Evolutionary conservation across 1,139 yeast genomes (phyloP).

Genomic region (Diutina scorzettiae): DNA sequence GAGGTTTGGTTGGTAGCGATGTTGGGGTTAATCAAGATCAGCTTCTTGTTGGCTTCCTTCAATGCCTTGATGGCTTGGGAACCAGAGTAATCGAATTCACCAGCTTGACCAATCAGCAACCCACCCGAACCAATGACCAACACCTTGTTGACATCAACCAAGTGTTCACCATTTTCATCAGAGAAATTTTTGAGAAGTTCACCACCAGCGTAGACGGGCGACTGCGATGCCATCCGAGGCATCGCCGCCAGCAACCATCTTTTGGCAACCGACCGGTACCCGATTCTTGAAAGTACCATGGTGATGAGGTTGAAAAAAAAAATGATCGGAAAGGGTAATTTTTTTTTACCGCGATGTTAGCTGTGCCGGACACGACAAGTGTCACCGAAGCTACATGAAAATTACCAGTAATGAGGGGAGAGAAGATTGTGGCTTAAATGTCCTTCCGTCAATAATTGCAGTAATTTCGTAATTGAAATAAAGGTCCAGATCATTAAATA

Average conservation of each 20-base stretch:
- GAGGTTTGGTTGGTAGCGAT: conserved; percentile 98
- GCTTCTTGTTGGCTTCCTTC: conserved; percentile 75
- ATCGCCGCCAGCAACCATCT: conserved; percentile 3
- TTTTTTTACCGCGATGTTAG: conserved; percentile 13
- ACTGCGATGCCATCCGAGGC: conserved; percentile 5
- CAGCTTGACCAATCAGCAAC: conserved; percentile 96
- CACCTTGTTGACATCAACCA: conserved; percentile 82
- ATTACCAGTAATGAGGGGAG: no score
- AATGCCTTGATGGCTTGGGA: conserved; percentile 96
- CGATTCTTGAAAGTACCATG: conserved; percentile 7
- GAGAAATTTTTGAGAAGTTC: conserved; percentile 35
- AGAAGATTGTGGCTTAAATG: no score
- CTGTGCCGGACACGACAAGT: not conserved
- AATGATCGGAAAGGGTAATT: conserved; percentile 13
- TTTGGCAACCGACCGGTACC: conserved; percentile 8
- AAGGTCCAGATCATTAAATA: no score
- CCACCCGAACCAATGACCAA: conserved; percentile 97
- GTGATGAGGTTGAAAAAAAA: conserved; percentile 6
- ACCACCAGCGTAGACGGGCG: conserved; percentile 40
- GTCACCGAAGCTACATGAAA: no score
- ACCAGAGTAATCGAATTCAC: conserved; percentile 97
- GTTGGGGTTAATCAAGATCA: conserved; percentile 89
- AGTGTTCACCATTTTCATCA: conserved; percentile 31
- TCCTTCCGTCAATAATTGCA: no score
- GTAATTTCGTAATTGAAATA: no score